These are phyloP conservation scores for Flaveria ramosissima DNA, from an alignment of 129 eudicot genomes.

Conservation along the genomic window DNA sequence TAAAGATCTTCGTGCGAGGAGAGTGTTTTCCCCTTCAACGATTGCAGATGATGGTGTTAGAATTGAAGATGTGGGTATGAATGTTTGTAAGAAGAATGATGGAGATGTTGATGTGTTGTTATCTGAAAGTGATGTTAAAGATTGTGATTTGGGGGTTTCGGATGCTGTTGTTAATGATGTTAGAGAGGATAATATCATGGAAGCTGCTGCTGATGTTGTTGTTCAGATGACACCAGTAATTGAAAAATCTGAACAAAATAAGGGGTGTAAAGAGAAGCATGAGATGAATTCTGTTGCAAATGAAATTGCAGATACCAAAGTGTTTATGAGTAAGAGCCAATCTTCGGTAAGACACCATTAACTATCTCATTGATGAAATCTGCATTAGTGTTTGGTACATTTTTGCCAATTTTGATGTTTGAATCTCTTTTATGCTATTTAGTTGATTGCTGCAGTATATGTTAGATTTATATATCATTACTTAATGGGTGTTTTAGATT, in stretches of 20 bases:
- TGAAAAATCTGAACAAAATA: slow-evolving; percentile 10
- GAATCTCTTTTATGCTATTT: background rate
- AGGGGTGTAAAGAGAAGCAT: slow-evolving; percentile 15
- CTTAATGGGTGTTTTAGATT: background rate
- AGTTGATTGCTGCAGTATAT: background rate
- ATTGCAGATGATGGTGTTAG: slow-evolving; percentile 20
- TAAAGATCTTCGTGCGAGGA: slow-evolving; percentile 55
- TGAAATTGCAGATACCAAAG: slow-evolving; percentile 11
- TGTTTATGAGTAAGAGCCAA: slow-evolving; percentile 24
- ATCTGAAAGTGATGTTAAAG: background rate
- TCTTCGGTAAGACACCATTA: slow-evolving; percentile 20
- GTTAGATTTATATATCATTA: background rate
- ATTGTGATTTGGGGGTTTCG: slow-evolving; percentile 16
- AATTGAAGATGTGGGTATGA: background rate
- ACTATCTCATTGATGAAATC: background rate
- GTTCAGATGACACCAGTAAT: slow-evolving; percentile 21
- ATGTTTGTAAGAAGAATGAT: slow-evolving; percentile 3
- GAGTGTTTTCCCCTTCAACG: slow-evolving; percentile 47
- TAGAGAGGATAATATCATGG: background rate
- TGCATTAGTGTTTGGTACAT: background rate
- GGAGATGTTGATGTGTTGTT: slow-evolving; percentile 10
- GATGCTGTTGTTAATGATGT: slow-evolving; percentile 2
- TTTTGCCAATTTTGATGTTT: background rate
- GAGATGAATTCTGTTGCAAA: slow-evolving; percentile 17
- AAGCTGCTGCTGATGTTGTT: background rate